Evolutionary conservation across 2,329 filamentous ascomycete species (phyloP).

Genomic region (Calonectria pteridis): DNA sequence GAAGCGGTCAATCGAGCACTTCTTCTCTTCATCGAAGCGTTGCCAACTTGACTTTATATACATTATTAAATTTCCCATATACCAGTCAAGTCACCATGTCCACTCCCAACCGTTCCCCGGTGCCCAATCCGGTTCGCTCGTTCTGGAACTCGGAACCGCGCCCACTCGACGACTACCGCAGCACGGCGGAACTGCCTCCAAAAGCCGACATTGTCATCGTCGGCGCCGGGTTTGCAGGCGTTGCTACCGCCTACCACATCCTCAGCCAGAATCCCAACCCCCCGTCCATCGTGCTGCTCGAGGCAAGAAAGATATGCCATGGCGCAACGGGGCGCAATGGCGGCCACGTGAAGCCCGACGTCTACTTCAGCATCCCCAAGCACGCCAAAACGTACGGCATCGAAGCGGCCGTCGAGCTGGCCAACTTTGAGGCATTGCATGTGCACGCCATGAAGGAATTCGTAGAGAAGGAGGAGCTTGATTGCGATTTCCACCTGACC

Average conservation of each 20-base stretch:
- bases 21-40: background rate
- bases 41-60: too few species aligned
- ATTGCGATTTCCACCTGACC: slow-evolving; percentile 34
- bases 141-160: slow-evolving; percentile 27
- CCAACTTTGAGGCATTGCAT: slow-evolving; percentile 38
- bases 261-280: slow-evolving; percentile 34
- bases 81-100: slow-evolving; percentile 10
- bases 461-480: slow-evolving; percentile 44
- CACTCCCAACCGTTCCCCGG: slow-evolving; percentile 7
- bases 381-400: slow-evolving; percentile 33
- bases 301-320: slow-evolving; percentile 50
- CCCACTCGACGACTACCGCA: slow-evolving; percentile 24
- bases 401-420: slow-evolving; percentile 36
- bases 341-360: slow-evolving; percentile 40
- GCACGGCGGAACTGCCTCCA: slow-evolving; percentile 47
- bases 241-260: slow-evolving; percentile 57
- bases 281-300: slow-evolving; percentile 48
- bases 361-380: slow-evolving; percentile 34
- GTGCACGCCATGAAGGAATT: slow-evolving; percentile 48
- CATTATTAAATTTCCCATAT: background rate
- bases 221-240: slow-evolving; percentile 43
- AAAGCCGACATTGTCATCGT: slow-evolving; percentile 60
- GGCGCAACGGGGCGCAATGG: slow-evolving; percentile 54
- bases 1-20: background rate
- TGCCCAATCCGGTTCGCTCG: slow-evolving; percentile 25